phyloP scores from a whole-genome alignment of 2,329 filamentous ascomycete genomes.

The Alternaria ventricosa region DNA sequence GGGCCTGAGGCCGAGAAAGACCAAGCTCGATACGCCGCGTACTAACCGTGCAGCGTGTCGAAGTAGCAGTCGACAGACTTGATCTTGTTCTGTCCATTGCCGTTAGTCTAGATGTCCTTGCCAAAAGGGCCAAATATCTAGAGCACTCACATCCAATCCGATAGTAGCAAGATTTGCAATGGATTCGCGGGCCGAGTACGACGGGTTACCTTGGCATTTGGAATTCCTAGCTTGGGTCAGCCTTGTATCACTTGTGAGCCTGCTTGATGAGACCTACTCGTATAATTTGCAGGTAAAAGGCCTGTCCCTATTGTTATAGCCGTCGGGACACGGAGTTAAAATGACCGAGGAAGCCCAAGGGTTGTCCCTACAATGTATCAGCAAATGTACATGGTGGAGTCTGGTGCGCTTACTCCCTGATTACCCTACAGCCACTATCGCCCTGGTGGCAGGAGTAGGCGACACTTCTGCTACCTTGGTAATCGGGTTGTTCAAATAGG shows the following conservation, averaged over 20 bases:
- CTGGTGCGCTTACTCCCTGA: background rate
- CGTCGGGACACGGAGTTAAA: background rate
- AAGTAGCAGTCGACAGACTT: background rate
- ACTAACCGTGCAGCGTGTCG: background rate
- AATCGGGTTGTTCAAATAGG: background rate
- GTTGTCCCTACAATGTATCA: background rate
- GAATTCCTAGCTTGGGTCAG: background rate
- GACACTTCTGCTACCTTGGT: background rate
- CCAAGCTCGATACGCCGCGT: background rate
- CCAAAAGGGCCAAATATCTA: background rate
- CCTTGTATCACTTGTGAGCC: background rate
- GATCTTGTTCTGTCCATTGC: background rate
- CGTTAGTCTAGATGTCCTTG: background rate
- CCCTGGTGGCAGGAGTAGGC: background rate
- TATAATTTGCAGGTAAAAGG: background rate
- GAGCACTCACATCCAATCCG: background rate
- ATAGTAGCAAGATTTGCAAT: background rate
- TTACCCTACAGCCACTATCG: background rate
- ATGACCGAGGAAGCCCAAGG: background rate
- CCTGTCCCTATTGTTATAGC: background rate
- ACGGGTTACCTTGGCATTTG: background rate
- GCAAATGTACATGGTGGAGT: background rate
- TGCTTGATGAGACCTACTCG: background rate
- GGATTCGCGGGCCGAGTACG: background rate
- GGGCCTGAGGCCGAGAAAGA: background rate